Base-by-base conservation (phyloP, 1,284 basidiomycete species). In the Rhodotorula sp. region DNA sequence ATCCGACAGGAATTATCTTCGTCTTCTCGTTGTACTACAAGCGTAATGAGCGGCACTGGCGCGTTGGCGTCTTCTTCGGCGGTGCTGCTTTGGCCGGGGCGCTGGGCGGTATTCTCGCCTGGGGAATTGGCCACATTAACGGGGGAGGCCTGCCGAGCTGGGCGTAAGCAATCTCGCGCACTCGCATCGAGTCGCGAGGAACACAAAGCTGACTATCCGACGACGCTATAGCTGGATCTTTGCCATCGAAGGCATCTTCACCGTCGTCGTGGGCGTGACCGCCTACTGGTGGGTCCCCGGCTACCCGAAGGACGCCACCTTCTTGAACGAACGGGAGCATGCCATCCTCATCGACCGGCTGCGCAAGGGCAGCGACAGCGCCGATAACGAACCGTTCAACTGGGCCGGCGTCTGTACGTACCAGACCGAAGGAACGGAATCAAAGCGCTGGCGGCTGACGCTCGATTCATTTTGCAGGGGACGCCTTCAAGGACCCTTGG, bases 1-100 rank as follows among this genome's bases (percentile, higher is more conserved):
- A n/a, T 21, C 16, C 49, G 23, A 48, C 19, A 50, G 87, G 87
- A n/a, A 83, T 84, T 4, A 82, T 87, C 19, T 88, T 85, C 75
- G 78, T 88, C 3, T 87, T 89, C 76, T 86, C 85, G 16, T 84
- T 87, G 31, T 89, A 87, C 75, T 89, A 89, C 80, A 83, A 68
- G 79, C 84, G 86, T 81, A 76, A 76, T 47, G 87, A 88, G 77
- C 84, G 87, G 5, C 85, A 86, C 70, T 86, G 85, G 82, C 83
- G 88, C 55, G 86, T 88, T 3, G 85, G 86, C 0, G 81, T 88
- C 57, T 87, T 87, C 79, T 87, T 87, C 71, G 85, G 85, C 31
- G 79, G 78, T 19, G 84, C 86, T 2, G 85, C 86, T 2, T 78
- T 88, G 43, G 85, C 87, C 8, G 86, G 86, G 34, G 85, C 85